These are phyloP conservation scores for Lenwebbia sp. DNA, from an alignment of 345 rosid species.

Conservation along the genomic window DNA sequence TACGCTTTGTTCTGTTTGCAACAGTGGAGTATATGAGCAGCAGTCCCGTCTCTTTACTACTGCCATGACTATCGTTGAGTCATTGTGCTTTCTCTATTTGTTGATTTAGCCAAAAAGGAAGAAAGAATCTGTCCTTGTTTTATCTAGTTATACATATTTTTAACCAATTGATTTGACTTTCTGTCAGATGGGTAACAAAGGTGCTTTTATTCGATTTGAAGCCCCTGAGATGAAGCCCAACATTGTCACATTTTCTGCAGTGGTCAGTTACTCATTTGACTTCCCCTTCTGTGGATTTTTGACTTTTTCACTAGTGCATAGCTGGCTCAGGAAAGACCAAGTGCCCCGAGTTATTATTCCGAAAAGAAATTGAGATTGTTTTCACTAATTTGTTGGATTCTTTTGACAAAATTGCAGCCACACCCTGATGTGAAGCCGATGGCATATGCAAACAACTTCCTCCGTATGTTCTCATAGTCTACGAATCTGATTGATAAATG, in stretches of 20 bases:
- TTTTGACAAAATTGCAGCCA: conserved; percentile 39
- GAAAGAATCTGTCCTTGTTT: not conserved
- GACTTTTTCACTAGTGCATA: not conserved
- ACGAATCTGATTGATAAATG: not conserved
- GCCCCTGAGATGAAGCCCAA: conserved; percentile 92
- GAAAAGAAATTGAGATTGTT: not conserved
- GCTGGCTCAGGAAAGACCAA: not conserved
- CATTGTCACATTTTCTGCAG: conserved; percentile 85
- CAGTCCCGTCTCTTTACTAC: not conserved
- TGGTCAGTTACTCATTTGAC: conserved; percentile 45
- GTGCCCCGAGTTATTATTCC: not conserved
- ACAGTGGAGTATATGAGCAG: not conserved
- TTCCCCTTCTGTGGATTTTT: not conserved
- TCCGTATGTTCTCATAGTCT: conserved; percentile 50
- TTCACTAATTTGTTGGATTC: not conserved
- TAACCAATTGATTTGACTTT: not conserved
- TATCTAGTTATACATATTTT: not conserved
- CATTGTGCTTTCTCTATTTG: not conserved
- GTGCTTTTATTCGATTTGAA: conserved; percentile 88
- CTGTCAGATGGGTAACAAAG: conserved; percentile 96
- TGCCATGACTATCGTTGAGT: not conserved
- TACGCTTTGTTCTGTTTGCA: not conserved
- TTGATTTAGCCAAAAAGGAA: not conserved
- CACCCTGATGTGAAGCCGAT: conserved; percentile 97
- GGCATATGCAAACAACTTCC: conserved; percentile 93